These are phyloP conservation scores for Trichoderma sp. DNA, from an alignment of 2,329 filamentous ascomycete genomes.

Conservation along the genomic window DNA sequence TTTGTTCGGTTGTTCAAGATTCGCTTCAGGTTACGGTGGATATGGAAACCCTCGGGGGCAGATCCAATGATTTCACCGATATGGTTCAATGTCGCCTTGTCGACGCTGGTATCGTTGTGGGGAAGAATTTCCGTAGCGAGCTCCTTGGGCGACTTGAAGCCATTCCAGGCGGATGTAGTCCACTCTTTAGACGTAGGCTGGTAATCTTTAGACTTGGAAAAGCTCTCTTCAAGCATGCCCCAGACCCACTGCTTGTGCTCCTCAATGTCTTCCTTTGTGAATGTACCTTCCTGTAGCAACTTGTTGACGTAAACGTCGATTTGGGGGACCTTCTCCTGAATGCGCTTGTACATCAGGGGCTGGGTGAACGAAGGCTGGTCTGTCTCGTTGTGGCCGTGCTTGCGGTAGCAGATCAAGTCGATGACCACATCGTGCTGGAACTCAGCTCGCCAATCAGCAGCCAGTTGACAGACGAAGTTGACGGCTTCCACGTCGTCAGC, in stretches of 20 bases:
- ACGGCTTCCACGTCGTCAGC: conserved; percentile 97
- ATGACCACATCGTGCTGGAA: conserved; percentile 99
- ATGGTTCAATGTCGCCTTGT: conserved; percentile 72
- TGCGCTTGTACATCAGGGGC: conserved; percentile 99
- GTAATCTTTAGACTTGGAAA: conserved; percentile 96
- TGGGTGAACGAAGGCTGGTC: conserved; percentile 99
- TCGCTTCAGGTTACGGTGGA: conserved; percentile 96
- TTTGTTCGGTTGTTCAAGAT: conserved; percentile 89
- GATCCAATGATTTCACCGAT: conserved; percentile 81
- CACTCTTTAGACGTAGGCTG: conserved; percentile 96
- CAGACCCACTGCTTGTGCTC: conserved; percentile 99
- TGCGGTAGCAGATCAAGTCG: conserved; percentile 98
- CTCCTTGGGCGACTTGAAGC: conserved; percentile 99
- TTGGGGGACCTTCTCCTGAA: conserved; percentile 79
- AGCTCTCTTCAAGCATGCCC: conserved; percentile 98
- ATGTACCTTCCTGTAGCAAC: conserved; percentile 87
- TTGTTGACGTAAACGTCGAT: conserved; percentile 91
- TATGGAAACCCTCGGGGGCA: conserved; percentile 80
- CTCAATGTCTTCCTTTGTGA: conserved; percentile 96
- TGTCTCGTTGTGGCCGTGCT: conserved; percentile 98
- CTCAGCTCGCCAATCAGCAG: conserved; percentile 96
- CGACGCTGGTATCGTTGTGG: conserved; percentile 84
- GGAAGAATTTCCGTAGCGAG: conserved; percentile 91
- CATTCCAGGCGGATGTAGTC: conserved; percentile 98
- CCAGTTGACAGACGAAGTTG: conserved; percentile 97